Base-by-base conservation (phyloP, 139 green algal genomes). In the Desmodesmus armatus region DNA sequence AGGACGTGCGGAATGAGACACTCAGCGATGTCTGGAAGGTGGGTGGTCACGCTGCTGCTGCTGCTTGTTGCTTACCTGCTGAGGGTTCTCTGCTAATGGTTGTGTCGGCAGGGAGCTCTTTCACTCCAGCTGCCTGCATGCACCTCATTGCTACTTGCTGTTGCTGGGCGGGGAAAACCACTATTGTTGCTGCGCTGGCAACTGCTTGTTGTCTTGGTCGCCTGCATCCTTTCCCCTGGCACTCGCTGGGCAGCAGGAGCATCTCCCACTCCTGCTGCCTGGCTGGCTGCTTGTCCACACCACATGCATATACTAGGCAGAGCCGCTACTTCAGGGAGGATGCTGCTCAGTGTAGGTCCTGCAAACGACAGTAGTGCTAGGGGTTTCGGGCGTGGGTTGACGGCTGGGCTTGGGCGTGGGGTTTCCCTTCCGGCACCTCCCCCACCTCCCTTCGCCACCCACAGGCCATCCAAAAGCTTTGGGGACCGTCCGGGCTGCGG, bases 11-110 rank as follows among this genome's bases (percentile, higher is more conserved):
- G 44, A 93, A 93, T 53, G 88, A 93, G 44, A 93, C 91, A 27
- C 88, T 98, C 69, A 92, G 93, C 73, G 91, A 96, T 70, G 95
- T 98, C 53, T 98, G 95, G 95, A 95, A 95, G 82, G 82, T 76
- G 40, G 29, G n/a, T 25, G 21, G 63, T 43, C 6, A 5, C 29
- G 2, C 11, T 75, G 66, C 66, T 74, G 31, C 33, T 31, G 70
- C 31, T 60, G 70, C 70, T 60, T 39, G 40, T 0, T 4, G 33
- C 11, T 23, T 39, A 39, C 62, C 29, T 71, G 62, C 51, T 27
- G 51, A 19, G 21, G 1, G 21, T 2, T 62, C 51, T 62, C 21
- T 2, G 1, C 1, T 2, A 62, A 2, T 62, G 17, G 21, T 62
- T 2, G 19, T 62, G n/a, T n/a, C n/a, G 51, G 51, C 51, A 62